Evolutionary conservation across 352 stramenopile genomes (phyloP), one percentile per base, ranked within the genome.

Genomic region (Pythium myriotylum): DNA sequence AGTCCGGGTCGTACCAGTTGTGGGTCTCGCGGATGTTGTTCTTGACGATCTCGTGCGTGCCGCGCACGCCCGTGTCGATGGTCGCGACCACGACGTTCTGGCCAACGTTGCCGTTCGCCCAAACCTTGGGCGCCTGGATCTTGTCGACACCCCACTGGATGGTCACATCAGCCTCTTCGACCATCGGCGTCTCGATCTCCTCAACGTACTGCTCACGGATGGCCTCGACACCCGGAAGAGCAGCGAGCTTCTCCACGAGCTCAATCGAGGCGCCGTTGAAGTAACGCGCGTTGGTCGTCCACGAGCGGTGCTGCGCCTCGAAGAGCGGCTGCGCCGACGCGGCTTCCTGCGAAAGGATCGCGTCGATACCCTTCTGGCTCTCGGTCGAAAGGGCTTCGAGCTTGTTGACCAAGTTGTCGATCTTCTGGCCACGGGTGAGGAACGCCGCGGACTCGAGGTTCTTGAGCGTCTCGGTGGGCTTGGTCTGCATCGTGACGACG

Each of bases 11-110:
- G 35, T 54, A 74, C 54, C 50, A 57, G 23, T 54, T 50, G 43
- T 69, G 55, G 17, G 22, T 24, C 33, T 24, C 26, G 27, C 43
- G 55, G 35, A 27, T 55, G 55, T 56, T 63, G 23, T 13, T 22
- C 14, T 39, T 43, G 5, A 74, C 29, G 7, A 50, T 37, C 0
- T 54, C 35, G 49, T 74, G 67, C 4, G 67, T 59, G 51, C 26
- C 48, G 2, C 43, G 67, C 23, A 68, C 67, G 41, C 67, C 67
- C 19, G 67, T 60, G 53, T 74, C 67, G 48, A 74, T 74, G 26
- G 33, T 51, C 22, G 19, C 39, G 14, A 74, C 49, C 20, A 62
- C 48, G 33, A 74, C 23, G 24, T 55, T 55, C 27, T 58, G 42
- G 35, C 56, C 67, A 14, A n/a, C 60, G 41, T 51, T 51, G 35